phyloP scores from a whole-genome alignment of 2,329 filamentous ascomycete genomes.

The Hymenoscyphus infarciens region DNA sequence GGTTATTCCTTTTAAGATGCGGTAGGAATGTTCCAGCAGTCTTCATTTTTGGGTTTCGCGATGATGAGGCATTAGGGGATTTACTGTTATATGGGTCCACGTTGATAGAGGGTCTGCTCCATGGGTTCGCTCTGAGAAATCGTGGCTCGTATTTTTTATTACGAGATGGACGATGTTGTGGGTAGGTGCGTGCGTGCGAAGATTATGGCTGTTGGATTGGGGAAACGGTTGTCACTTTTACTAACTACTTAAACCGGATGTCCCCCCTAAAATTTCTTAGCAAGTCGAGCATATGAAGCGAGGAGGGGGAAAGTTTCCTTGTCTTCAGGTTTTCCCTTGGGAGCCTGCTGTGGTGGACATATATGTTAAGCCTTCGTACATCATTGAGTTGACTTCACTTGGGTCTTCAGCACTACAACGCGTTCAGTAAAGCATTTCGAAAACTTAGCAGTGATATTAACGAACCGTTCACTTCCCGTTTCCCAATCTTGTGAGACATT shows the following conservation, averaged over 20 bases:
- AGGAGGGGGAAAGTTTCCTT: background rate
- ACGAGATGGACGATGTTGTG: background rate
- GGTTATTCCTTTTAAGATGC: slow-evolving; percentile 15
- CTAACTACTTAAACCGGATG: background rate
- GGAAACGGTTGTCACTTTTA: background rate
- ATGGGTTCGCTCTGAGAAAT: slow-evolving; percentile 44
- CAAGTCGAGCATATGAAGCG: background rate
- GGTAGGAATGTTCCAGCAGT: background rate
- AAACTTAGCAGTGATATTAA: too few species aligned
- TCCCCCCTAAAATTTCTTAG: background rate
- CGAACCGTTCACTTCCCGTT: slow-evolving; percentile 12
- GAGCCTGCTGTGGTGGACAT: background rate
- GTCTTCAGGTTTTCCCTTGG: background rate
- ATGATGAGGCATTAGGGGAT: background rate
- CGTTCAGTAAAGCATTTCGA: background rate
- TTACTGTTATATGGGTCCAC: slow-evolving; percentile 17
- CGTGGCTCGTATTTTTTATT: slow-evolving; percentile 43
- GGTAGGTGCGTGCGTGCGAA: background rate
- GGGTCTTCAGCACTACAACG: background rate
- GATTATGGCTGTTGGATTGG: background rate
- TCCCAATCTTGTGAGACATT: slow-evolving; percentile 33
- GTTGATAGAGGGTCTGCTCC: slow-evolving; percentile 31
- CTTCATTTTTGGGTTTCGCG: background rate
- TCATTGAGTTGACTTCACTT: background rate
- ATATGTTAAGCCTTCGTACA: background rate